These are phyloP conservation scores for Veloporphyrellus conicus DNA, from an alignment of 1,284 basidiomycete genomes.

Conservation along the genomic window DNA sequence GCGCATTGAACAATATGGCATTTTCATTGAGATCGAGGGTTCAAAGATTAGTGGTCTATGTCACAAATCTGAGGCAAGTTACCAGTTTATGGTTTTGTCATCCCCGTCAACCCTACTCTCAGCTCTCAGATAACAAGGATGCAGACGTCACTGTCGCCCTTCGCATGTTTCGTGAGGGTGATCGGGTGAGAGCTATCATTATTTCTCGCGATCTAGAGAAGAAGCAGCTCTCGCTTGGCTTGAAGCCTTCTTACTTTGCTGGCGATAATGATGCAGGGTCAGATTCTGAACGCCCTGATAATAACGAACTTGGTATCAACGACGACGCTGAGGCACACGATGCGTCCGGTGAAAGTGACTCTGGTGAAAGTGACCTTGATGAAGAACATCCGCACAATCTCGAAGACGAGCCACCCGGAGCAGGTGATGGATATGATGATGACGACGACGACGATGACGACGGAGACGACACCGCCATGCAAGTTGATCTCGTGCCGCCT, in stretches of 20 bases:
- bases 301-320: conserved; percentile 30
- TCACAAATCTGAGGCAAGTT: conserved; percentile 81
- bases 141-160: conserved; percentile 76
- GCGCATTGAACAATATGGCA: conserved; percentile 81
- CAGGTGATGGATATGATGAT: conserved; percentile 23
- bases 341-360: conserved; percentile 22
- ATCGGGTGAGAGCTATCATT: conserved; percentile 80
- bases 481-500: conserved; percentile 39
- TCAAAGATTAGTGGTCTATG: conserved; percentile 87
- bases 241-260: conserved; percentile 86
- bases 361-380: conserved; percentile 22
- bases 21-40: conserved; percentile 86
- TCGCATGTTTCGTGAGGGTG: conserved; percentile 81
- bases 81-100: neutral
- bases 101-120: conserved; percentile 1
- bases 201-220: conserved; percentile 70
- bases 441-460: conserved; percentile 36
- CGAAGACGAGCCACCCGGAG: conserved; percentile 25
- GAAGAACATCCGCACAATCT: conserved; percentile 13
- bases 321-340: conserved; percentile 25
- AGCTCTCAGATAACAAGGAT: conserved; percentile 83
- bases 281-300: conserved; percentile 11
- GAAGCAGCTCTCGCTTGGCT: conserved; percentile 78
- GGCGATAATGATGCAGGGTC: conserved; percentile 35
- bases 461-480: conserved; percentile 39